Percentiles rank a stretch among this genome's conserved stretches.
phyloP scores from a whole-genome alignment of 345 rosid species.

The Linum lewisii region DNA sequence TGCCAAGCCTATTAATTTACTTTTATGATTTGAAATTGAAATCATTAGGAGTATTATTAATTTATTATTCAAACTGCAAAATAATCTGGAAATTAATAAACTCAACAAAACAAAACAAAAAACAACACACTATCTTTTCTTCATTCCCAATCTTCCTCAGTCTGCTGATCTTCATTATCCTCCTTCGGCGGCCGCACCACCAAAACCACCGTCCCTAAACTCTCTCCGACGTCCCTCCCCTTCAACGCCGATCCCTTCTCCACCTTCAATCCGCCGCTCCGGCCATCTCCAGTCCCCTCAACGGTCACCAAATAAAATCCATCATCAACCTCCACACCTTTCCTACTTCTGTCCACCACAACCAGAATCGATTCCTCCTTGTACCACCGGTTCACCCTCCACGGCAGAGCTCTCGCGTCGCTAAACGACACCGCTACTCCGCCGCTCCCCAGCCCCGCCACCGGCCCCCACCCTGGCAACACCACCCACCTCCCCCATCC shows the following conservation, averaged over 20 bases:
- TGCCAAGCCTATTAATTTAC: no score
- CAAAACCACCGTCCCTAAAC: slow-evolving; percentile 51
- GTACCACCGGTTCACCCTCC: slow-evolving; percentile 64
- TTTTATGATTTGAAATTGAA: no score
- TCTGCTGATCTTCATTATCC: slow-evolving; percentile 47
- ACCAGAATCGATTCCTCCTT: slow-evolving; percentile 70
- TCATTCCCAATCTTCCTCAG: slow-evolving; percentile 77
- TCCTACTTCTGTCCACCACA: slow-evolving; percentile 53
- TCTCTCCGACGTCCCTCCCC: slow-evolving; percentile 42
- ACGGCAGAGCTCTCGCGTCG: slow-evolving; percentile 62
- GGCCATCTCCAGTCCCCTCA: slow-evolving; percentile 26
- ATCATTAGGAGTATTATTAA: no score
- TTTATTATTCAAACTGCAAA: background rate
- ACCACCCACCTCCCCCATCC: slow-evolving; percentile 90
- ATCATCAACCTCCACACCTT: slow-evolving; percentile 38
- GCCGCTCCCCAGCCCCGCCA: slow-evolving; percentile 33
- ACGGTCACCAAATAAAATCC: slow-evolving; percentile 59
- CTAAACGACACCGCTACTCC: slow-evolving; percentile 66
- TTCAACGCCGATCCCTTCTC: slow-evolving; percentile 64
- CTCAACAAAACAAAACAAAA: background rate
- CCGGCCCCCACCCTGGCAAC: slow-evolving; percentile 61
- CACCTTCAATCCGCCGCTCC: slow-evolving; percentile 33
- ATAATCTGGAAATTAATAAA: background rate
- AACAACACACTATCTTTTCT: background rate
- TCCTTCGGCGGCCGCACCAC: slow-evolving; percentile 76